Evolutionary conservation across 1,284 basidiomycete genomes (phyloP), one percentile per base, ranked within the genome.

Genomic region (Sporisorium iseilematis-ciliati): DNA sequence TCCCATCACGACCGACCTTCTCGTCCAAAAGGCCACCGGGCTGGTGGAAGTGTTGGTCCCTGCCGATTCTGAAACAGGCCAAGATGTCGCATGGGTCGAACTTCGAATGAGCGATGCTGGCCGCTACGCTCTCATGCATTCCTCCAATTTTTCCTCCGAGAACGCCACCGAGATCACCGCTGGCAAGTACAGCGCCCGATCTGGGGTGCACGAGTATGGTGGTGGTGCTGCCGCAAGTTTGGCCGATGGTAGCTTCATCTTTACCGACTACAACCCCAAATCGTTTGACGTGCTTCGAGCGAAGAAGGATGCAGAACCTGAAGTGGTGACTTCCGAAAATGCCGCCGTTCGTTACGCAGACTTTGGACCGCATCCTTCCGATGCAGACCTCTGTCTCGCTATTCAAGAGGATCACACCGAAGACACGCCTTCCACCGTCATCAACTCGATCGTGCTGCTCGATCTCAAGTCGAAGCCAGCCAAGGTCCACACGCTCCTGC

Each of bases 341-440:
- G 2, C 87, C 88, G 77, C 89, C 91, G 46, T 93, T 88, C 78
- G 91, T 90, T 71, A 71, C 26, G 68, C 68, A 31, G 85, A 86
- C 61, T 85, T 86, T 54, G 69, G 74, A 0, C 52, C 82, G 12
- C 85, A 86, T 62, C 86, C 85, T 0, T 80, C 79, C 10, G 82
- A 88, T 8, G 79, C 90, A 8, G 78, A 52, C 7, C 23, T 91
- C 14, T 87, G 90, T 8, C 56, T 80, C 25, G 87, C 89, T 0
- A 85, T 92, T 31, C 86, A 90, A 21, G 91, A 93, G 79, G 91
- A 92, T 79, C 91, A 92, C 80, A 91, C 90, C 0, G 83, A 88
- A 40, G 89, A 90, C 33, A 83, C 84, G 2, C 91, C 91, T 1
- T 79, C 87, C 7, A 86, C 88, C 16, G 88, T 92, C 35, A 86